Evolutionary conservation across 148 eudicot genomes (phyloP).

Genomic region (Rhododendron henanense): DNA sequence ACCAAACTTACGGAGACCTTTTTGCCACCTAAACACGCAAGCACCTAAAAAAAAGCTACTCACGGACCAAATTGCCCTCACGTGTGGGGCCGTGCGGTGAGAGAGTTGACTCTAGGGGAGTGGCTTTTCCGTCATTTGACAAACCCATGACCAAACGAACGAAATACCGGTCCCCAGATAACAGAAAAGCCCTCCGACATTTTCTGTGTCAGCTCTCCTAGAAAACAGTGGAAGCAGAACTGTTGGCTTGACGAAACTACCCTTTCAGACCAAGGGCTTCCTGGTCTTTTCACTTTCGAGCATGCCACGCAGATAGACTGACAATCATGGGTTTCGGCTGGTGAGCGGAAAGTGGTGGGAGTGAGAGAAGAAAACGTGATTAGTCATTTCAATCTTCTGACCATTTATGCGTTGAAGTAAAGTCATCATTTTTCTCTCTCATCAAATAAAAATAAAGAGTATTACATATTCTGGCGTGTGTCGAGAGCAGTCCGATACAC

Average conservation of each 20-base stretch:
- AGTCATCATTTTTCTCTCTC: slow-evolving; percentile 14
- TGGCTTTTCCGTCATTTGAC: slow-evolving; percentile 7
- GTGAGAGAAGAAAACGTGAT: slow-evolving; percentile 20
- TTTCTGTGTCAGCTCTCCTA: not conserved
- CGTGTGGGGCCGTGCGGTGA: not conserved
- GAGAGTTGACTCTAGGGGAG: not conserved
- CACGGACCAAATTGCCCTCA: not conserved
- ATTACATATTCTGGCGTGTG: not conserved
- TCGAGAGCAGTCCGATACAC: not conserved
- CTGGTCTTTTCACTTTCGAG: not conserved
- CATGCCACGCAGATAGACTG: slow-evolving; percentile 1
- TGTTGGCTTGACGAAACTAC: not conserved
- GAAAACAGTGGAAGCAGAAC: not conserved
- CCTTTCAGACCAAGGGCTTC: not conserved
- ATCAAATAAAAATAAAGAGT: not conserved
- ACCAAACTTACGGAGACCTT: slow-evolving; percentile 10
- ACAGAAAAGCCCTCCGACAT: not conserved
- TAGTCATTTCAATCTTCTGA: slow-evolving; percentile 19
- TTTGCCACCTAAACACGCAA: slow-evolving; percentile 7
- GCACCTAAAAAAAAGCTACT: not conserved
- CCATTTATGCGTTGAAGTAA: slow-evolving; percentile 23
- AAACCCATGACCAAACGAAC: slow-evolving; percentile 5
- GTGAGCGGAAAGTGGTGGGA: slow-evolving; percentile 18
- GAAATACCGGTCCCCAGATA: not conserved
- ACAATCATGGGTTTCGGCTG: slow-evolving; percentile 23